Evolutionary conservation across 768 basidiomycete genomes (phyloP).

Genomic region (Hygrophoropsis aurantiaca): DNA sequence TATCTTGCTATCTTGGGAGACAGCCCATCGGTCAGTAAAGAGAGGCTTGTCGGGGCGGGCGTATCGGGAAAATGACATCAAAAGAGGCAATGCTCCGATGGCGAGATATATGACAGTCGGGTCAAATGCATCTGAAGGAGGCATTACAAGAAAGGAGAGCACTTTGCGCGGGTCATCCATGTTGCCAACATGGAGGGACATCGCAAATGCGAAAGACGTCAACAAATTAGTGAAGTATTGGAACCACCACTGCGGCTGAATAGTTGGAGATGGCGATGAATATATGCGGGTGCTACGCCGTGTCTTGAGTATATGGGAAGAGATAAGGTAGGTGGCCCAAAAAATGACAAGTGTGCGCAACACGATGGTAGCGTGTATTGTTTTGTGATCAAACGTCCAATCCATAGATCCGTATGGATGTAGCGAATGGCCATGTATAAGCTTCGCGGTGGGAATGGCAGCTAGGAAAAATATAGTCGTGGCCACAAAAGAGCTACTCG

Average conservation of each 20-base stretch:
- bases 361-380: constrained; percentile 24
- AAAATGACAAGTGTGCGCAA: constrained; percentile 12
- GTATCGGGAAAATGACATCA: constrained; percentile 43
- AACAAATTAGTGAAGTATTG: constrained; percentile 41
- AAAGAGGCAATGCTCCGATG: constrained; percentile 48
- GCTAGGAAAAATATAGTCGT: constrained; percentile 53
- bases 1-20: constrained; percentile 40
- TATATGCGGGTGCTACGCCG: neutral
- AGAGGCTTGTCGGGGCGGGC: constrained; percentile 36
- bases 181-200: constrained; percentile 54
- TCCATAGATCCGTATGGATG: constrained; percentile 31
- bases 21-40: constrained; percentile 45
- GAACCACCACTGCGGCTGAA: constrained; percentile 8
- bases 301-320: neutral
- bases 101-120: constrained; percentile 57
- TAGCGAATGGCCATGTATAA: constrained; percentile 35
- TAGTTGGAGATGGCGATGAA: too few species aligned
- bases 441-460: constrained; percentile 43
- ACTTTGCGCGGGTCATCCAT: constrained; percentile 50
- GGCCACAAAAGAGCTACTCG: constrained; percentile 50
- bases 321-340: neutral
- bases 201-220: constrained; percentile 50
- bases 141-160: constrained; percentile 51
- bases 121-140: constrained; percentile 51
- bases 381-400: constrained; percentile 41